Conservation (phyloP, 805 yeast species). For the Blastobotrys terrestris region DNA sequence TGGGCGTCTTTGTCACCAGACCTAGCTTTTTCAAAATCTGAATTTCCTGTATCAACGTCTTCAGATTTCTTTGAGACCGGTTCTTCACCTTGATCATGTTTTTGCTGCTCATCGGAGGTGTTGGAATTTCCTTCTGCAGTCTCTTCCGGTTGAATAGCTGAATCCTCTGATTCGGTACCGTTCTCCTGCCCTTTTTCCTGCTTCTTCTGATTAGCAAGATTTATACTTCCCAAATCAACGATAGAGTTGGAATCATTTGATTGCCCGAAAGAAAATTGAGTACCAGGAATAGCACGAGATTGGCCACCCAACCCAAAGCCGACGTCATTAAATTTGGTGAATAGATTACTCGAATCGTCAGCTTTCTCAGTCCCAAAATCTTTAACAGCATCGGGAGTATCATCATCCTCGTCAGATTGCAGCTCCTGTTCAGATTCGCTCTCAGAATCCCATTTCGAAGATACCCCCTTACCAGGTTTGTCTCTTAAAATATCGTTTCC, state of each 20-base stretch:
- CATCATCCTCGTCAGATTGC: not conserved
- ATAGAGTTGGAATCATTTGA: not conserved
- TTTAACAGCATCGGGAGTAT: no score
- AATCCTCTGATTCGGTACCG: no score
- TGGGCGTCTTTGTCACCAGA: not conserved
- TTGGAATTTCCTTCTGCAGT: not conserved
- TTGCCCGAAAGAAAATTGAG: not conserved
- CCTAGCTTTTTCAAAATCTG: no score
- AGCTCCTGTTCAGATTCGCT: not conserved
- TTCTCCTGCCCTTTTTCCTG: no score
- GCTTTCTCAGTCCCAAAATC: no score
- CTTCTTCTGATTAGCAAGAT: not conserved
- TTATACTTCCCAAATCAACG: not conserved
- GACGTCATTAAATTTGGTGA: not conserved
- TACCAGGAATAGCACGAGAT: not conserved
- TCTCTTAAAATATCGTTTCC: no score
- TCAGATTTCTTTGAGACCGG: no score
- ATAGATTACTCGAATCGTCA: not conserved
- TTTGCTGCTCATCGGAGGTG: not conserved
- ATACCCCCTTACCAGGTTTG: no score
- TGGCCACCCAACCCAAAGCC: not conserved
- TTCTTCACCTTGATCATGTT: no score
- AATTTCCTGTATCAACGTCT: no score
- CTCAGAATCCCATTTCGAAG: not conserved
- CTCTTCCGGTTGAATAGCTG: no score